phyloP scores from a whole-genome alignment of 1,284 basidiomycete genomes.

The Xerocomus cyaneibrunnescens region DNA sequence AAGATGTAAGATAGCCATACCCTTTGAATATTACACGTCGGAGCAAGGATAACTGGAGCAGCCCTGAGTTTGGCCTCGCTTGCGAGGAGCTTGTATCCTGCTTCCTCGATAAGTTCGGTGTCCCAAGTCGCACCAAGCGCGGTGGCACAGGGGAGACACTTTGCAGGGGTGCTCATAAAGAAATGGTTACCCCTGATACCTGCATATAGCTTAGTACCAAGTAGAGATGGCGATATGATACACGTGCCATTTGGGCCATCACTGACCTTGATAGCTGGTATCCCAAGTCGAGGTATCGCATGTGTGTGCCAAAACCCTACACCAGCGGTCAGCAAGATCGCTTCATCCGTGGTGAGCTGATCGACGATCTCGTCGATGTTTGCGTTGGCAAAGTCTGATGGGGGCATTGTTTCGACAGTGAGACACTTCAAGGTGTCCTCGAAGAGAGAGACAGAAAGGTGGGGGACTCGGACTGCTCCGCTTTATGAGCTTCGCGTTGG shows the following conservation, averaged over 20 bases:
- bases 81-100: conserved; percentile 66
- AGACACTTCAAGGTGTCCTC: neutral
- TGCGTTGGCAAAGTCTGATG: conserved; percentile 66
- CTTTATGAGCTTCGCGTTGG: conserved; percentile 4
- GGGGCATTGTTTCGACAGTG: conserved; percentile 41
- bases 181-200: conserved; percentile 58
- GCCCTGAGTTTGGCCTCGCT: conserved; percentile 68
- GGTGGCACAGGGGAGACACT: conserved; percentile 64
- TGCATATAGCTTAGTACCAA: conserved; percentile 10
- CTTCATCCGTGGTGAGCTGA: conserved; percentile 67
- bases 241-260: conserved; percentile 65
- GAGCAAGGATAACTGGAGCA: conserved; percentile 69
- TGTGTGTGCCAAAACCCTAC: conserved; percentile 79
- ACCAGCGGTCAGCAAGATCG: conserved; percentile 67
- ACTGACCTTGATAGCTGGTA: conserved; percentile 69
- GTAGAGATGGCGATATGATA: neutral
- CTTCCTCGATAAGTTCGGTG: conserved; percentile 57
- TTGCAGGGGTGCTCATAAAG: conserved; percentile 64
- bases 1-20: conserved; percentile 31
- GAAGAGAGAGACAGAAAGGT: conserved; percentile 8
- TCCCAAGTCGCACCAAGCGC: conserved; percentile 77
- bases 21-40: conserved; percentile 80
- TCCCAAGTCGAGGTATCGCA: conserved; percentile 57
- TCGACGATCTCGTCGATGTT: conserved; percentile 59
- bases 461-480: too few relatives aligned